Conservation (phyloP, 192 early-diverging fungal species). For the Backusella psychrophila region DNA sequence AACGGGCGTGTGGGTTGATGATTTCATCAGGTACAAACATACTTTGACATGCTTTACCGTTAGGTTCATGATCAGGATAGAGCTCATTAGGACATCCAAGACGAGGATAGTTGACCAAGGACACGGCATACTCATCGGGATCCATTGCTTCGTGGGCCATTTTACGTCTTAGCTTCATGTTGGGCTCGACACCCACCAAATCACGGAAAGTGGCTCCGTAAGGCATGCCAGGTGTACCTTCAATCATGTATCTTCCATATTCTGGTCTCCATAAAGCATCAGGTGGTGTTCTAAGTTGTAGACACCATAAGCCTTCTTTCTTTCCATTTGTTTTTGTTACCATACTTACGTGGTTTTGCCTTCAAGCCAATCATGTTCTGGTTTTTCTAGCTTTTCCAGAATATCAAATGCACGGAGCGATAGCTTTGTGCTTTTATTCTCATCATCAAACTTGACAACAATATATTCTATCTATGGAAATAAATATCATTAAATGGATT, state of each 20-base stretch:
- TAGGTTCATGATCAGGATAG: constrained; percentile 67
- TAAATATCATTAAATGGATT: not conserved
- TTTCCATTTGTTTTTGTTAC: not conserved
- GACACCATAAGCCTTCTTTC: not conserved
- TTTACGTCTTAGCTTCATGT: constrained; percentile 80
- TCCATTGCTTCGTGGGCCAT: constrained; percentile 61
- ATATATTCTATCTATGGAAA: constrained; percentile 84
- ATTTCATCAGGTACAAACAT: constrained; percentile 93
- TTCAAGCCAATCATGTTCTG: constrained; percentile 61
- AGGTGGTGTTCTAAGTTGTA: constrained; percentile 5
- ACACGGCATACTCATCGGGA: constrained; percentile 73
- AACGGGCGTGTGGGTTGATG: constrained; percentile 93
- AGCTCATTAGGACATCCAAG: constrained; percentile 81
- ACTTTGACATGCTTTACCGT: constrained; percentile 69
- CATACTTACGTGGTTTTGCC: constrained; percentile 26
- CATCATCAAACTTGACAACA: constrained; percentile 79
- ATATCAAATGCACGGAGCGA: constrained; percentile 82
- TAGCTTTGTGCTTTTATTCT: constrained; percentile 65
- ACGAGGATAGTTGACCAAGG: constrained; percentile 86
- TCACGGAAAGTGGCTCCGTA: constrained; percentile 84
- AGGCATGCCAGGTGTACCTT: constrained; percentile 90
- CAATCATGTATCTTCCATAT: constrained; percentile 97
- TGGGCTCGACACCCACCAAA: constrained; percentile 80
- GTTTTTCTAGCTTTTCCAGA: constrained; percentile 63
- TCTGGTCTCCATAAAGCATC: constrained; percentile 92